Evolutionary conservation across 768 basidiomycete genomes (phyloP).

Genomic region (Boletus sensibilis): DNA sequence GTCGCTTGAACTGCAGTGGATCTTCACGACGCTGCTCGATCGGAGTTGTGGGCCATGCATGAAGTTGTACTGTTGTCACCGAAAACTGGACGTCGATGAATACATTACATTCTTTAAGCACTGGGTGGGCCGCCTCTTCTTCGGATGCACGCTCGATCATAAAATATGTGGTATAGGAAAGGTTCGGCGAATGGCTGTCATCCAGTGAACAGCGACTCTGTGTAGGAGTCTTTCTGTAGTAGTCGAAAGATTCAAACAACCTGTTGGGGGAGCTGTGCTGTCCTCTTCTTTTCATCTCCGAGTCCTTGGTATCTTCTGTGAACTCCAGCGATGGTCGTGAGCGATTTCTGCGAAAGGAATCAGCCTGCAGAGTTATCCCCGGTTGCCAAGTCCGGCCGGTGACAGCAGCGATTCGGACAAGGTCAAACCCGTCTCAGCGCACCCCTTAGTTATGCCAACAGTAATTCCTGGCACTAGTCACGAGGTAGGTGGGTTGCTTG

Average conservation of each 20-base stretch:
- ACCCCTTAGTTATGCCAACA: neutral
- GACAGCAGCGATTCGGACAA: neutral
- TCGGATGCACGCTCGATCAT: neutral
- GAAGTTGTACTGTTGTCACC: too few species aligned
- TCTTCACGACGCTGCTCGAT: neutral
- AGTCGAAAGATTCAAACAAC: neutral
- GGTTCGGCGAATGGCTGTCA: too few species aligned
- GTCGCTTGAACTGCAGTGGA: too few species aligned
- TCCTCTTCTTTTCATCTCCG: neutral
- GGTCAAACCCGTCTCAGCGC: neutral
- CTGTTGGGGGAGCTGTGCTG: neutral
- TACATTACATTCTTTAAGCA: too few species aligned
- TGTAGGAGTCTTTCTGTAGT: neutral
- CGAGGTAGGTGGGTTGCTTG: neutral
- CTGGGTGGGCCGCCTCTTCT: too few species aligned
- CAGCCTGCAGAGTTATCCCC: neutral
- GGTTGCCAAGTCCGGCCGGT: too few species aligned
- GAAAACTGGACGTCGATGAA: too few species aligned
- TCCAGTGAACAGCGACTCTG: neutral
- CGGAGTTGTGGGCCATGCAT: too few species aligned
- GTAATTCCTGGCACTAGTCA: neutral
- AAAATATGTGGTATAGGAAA: too few species aligned
- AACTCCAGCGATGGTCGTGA: neutral
- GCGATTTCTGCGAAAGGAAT: neutral
- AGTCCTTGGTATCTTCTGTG: neutral